Evolutionary conservation across 2,329 filamentous ascomycete genomes (phyloP), one percentile per base, ranked within the genome.

Genomic region (Sporothrix dimorphospora): DNA sequence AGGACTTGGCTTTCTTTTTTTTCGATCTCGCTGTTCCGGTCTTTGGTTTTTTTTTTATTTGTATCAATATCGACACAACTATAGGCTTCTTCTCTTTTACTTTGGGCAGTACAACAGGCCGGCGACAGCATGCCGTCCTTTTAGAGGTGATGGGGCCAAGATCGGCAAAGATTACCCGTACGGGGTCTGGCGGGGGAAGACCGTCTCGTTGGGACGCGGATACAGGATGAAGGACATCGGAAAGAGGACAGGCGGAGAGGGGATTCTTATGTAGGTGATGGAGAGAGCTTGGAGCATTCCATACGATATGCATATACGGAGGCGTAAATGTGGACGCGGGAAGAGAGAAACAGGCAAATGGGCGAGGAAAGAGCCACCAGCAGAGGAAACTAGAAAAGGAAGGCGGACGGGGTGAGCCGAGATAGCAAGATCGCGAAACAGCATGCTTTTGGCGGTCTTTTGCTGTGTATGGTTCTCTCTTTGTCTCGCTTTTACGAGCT

Each of bases 91-190:
- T 30, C 34, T 42, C 7, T 27, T 27, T 14, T 27, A 38, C 4
- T 42, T 11, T 67, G 9, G 30, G 40, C 24, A 34, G 21, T 59
- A n/a, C 49, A 38, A 59, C 24, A 3, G 40, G n/a, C 21, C 38
- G 38, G 19, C 38, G 67, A 69, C 34, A 69, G 51, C 34, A 38
- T 8, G 16, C 55, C 42, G 9, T n/a, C 69, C 42, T 61, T 61
- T 70, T 49, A 70, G 55, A 51, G 24, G 16, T 47, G 27, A 12
- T 19, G 40, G 24, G 19, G 16, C 11, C 27, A 24, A 40, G 55
- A 51, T 53, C 69, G 69, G 69, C 69, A 70, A 70, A 63, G 69
- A 40, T 70, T 70, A 70, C 57, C 69, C 69, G 69, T n/a, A 9
- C 19, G 16, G 27, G 16, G 40, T 27, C 38, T 40, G n/a, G 51